Base-by-base conservation (phyloP, 345 rosid species). In the Triadica sebifera region DNA sequence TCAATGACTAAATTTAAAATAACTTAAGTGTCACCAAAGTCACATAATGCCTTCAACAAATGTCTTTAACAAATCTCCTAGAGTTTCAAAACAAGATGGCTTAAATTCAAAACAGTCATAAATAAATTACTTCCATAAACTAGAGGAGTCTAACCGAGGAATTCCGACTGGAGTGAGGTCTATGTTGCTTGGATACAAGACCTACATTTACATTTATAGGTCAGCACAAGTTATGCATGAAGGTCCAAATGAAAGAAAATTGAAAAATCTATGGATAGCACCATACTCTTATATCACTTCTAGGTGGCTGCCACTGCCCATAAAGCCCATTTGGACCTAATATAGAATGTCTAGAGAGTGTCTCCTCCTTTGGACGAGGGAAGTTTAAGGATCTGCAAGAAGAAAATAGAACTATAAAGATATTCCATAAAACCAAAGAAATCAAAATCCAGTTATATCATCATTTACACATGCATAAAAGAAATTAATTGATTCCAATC, bases 331-430 rank as follows among this genome's bases (percentile, higher is more conserved):
- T 85, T 61, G 97, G 94, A 74, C 99, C 99, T 72, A 95, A 80
- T 77, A 95, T 84, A 69, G 99, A 93, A 83, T 95, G 98, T 82
- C 84, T 90, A 37, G 96, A 90, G 49, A 95, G 97, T 65, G 93
- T 87, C 83, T 95, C 98, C 52, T 90, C 92, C 69, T 78, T 93
- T 43, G 98, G 98, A 51, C 78, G 85, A 41, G 80, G 79, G 4
- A 78, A 80, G 71, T 80, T 89, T 76, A 95, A 80, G 69, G 93
- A 87, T 82, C 99, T 93, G 83, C 75, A 84, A 71, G 67, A 69
- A 74, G 47, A 61, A 75, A 70, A 45, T 51, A 60, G 77, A 47
- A 9, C 73, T 72, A 74, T 24, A 56, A 61, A 70, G 53, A 51
- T 24, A 45, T n/a, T 56, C 58, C 74, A 55, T 55, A 17, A 59